Conservation (phyloP, 805 yeast genomes). For the Hanseniaspora clermontiae region DNA sequence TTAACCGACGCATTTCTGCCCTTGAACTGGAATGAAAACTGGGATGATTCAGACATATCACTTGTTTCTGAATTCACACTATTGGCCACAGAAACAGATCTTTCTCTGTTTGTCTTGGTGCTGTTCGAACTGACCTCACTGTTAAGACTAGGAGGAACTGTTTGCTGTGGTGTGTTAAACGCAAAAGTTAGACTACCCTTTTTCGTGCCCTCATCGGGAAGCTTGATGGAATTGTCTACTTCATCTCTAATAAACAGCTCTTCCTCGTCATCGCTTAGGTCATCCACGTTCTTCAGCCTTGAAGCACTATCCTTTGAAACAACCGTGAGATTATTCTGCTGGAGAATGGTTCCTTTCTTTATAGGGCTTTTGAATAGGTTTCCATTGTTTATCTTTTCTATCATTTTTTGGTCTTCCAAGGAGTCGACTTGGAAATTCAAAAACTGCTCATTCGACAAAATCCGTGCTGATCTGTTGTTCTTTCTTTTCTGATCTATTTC, state of each 20-base stretch:
- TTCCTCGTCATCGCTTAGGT: not conserved
- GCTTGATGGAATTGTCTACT: not conserved
- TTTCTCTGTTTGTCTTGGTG: not conserved
- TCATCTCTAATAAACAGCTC: not conserved
- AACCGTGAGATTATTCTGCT: not conserved
- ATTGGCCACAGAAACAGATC: conserved; percentile 1
- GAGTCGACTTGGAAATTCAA: not conserved
- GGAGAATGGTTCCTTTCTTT: not conserved
- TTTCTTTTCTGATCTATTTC: not conserved
- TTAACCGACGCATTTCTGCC: conserved; percentile 39
- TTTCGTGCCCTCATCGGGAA: not conserved
- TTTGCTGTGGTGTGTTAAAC: not conserved
- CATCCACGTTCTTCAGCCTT: not conserved
- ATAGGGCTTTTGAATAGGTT: conserved; percentile 3
- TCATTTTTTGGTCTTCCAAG: conserved; percentile 4
- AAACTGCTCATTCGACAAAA: conserved; percentile 11
- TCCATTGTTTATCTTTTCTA: conserved; percentile 9
- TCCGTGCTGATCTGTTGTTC: conserved; percentile 11
- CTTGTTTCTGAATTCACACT: conserved; percentile 9
- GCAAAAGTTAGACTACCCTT: not conserved
- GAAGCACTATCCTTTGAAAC: not conserved
- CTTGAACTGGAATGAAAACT: conserved; percentile 41
- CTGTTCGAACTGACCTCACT: not conserved
- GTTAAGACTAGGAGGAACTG: not conserved
- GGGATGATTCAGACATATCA: conserved; percentile 17